These are phyloP conservation scores for Penicillium paradoxum DNA, from an alignment of 495 filamentous ascomycete species.

Conservation along the genomic window DNA sequence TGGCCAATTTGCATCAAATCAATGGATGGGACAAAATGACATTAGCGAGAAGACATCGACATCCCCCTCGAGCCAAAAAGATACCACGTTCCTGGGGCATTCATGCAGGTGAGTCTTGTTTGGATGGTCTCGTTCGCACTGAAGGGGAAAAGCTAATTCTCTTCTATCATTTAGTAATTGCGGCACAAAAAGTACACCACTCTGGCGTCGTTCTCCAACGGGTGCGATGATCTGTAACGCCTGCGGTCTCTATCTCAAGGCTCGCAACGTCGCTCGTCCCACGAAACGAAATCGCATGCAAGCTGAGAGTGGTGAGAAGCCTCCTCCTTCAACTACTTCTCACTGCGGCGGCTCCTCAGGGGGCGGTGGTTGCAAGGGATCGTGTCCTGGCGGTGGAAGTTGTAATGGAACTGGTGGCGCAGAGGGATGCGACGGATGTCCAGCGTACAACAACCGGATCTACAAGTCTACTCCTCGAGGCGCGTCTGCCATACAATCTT, in stretches of 20 bases:
- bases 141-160: constrained; percentile 15
- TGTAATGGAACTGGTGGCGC: constrained; percentile 97
- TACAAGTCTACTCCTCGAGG: constrained; percentile 64
- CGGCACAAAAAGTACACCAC: constrained; percentile 82
- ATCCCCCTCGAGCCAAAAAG: constrained; percentile 36
- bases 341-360: constrained; percentile 20
- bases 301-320: constrained; percentile 28
- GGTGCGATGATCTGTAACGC: constrained; percentile 97
- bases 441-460: constrained; percentile 94
- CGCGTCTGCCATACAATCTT: constrained; percentile 23
- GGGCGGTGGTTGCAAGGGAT: constrained; percentile 57
- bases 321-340: constrained; percentile 6
- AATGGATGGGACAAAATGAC: constrained; percentile 7
- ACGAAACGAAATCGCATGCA: constrained; percentile 70
- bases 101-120: constrained; percentile 47
- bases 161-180: constrained; percentile 66
- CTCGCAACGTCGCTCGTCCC: constrained; percentile 82
- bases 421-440: constrained; percentile 93
- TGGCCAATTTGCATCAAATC: constrained; percentile 6
- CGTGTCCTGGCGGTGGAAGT: constrained; percentile 89
- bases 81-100: constrained; percentile 45
- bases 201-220: constrained; percentile 91
- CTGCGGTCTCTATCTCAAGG: constrained; percentile 91
- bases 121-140: background rate
- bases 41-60: constrained; percentile 28